phyloP scores from a whole-genome alignment of 768 basidiomycete genomes.

The Pleurotus salmoneostramineus region DNA sequence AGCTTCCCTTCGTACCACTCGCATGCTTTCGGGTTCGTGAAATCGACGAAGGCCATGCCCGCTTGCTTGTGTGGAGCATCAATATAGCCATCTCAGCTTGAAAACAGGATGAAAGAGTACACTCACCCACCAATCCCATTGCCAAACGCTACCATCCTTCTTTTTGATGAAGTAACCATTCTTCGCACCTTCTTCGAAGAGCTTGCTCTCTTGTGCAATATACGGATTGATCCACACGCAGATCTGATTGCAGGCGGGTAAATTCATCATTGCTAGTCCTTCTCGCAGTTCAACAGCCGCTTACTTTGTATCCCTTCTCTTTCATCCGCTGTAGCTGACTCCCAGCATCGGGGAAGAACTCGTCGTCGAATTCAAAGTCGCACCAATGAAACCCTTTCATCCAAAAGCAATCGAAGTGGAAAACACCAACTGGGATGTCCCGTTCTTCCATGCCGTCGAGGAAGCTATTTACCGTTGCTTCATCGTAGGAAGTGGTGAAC shows the following conservation, averaged over 20 bases:
- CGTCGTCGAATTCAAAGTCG: slow-evolving; percentile 42
- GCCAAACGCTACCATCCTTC: slow-evolving; percentile 35
- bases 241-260: slow-evolving; percentile 13
- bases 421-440: slow-evolving; percentile 33
- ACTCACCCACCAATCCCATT: slow-evolving; percentile 34
- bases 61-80: slow-evolving; percentile 27
- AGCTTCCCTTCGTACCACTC: slow-evolving; percentile 41
- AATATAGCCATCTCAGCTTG: neutral
- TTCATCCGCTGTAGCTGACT: slow-evolving; percentile 31
- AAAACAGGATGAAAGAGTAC: neutral
- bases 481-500: slow-evolving; percentile 41
- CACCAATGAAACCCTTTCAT: slow-evolving; percentile 32
- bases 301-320: slow-evolving; percentile 36
- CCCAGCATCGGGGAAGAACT: slow-evolving; percentile 39
- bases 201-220: slow-evolving; percentile 32
- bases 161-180: slow-evolving; percentile 44
- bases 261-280: neutral
- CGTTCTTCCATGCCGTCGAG: slow-evolving; percentile 39
- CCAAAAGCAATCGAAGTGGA: slow-evolving; percentile 47
- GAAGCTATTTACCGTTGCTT: slow-evolving; percentile 39
- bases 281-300: slow-evolving; percentile 12
- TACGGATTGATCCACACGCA: slow-evolving; percentile 39
- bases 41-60: slow-evolving; percentile 39
- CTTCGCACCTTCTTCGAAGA: slow-evolving; percentile 38
- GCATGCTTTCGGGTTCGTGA: slow-evolving; percentile 38